Conservation (phyloP, 2,329 filamentous ascomycete genomes). For the Aspergillus fumigatiaffinis region DNA sequence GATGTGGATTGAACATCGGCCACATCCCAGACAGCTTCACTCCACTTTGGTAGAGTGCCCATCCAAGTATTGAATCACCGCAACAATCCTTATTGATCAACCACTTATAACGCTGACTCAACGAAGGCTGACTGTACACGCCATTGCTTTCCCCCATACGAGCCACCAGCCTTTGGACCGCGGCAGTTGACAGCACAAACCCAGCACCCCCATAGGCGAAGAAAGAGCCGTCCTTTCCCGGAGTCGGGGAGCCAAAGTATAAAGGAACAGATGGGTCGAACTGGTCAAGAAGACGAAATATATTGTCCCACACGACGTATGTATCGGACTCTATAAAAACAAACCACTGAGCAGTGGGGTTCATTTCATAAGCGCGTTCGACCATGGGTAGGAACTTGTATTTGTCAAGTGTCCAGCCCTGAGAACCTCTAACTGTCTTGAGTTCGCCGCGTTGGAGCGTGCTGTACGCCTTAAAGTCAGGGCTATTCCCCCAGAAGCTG, state of each 20-base stretch:
- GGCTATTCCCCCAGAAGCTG: conserved; percentile 32
- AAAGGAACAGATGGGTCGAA: conserved; percentile 44
- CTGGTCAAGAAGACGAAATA: conserved; percentile 48
- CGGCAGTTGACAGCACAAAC: conserved; percentile 45
- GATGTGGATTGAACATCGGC: conserved; percentile 48
- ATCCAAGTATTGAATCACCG: conserved; percentile 51
- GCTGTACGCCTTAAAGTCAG: conserved; percentile 42
- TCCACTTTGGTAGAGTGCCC: conserved; percentile 43
- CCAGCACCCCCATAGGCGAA: conserved; percentile 51
- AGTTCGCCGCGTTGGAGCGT: conserved; percentile 36
- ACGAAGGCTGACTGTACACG: conserved; percentile 39
- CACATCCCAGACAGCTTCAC: conserved; percentile 47
- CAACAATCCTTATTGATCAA: conserved; percentile 48
- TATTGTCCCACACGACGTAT: conserved; percentile 44
- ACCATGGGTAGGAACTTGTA: conserved; percentile 58
- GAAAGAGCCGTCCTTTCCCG: conserved; percentile 34
- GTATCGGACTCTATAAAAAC: conserved; percentile 57
- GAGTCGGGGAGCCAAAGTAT: conserved; percentile 50
- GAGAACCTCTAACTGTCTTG: conserved; percentile 27
- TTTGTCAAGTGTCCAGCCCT: conserved; percentile 54
- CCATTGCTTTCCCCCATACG: conserved; percentile 18
- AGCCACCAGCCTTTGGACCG: conserved; percentile 40
- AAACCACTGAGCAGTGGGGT: conserved; percentile 51
- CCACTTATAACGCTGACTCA: conserved; percentile 40
- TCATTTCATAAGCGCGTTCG: conserved; percentile 47